Evolutionary conservation across 2,329 filamentous ascomycete genomes (phyloP).

Genomic region (Fusarium sp.): DNA sequence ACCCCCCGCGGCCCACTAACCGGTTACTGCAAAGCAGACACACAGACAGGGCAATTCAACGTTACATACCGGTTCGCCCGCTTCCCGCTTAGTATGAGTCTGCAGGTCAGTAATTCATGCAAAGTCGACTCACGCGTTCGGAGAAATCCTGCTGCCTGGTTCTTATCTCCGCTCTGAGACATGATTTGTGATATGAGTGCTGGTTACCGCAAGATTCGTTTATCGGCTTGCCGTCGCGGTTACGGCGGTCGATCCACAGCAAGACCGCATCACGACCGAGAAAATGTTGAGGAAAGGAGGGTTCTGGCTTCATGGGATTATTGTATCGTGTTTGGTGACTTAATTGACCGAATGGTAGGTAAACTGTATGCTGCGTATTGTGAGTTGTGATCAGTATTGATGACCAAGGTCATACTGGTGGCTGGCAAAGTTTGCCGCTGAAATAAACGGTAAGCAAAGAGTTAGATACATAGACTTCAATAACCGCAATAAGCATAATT

Average conservation of each 20-base stretch:
- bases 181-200: neutral
- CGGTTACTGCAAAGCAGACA: neutral
- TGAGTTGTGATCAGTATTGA: too few species aligned
- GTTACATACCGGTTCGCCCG: slow-evolving; percentile 2
- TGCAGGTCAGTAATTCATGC: slow-evolving; percentile 4
- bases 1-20: neutral
- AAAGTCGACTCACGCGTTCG: neutral
- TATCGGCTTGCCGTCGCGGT: neutral
- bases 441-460: too few species aligned
- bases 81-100: neutral
- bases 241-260: neutral
- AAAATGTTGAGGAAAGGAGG: neutral
- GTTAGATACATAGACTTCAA: neutral
- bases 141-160: neutral
- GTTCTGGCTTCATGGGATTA: neutral
- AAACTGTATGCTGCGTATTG: rapidly evolving
- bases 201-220: slow-evolving; percentile 1
- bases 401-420: too few species aligned
- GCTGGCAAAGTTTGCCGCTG: too few species aligned
- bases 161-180: neutral
- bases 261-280: neutral
- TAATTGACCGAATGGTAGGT: neutral
- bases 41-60: neutral
- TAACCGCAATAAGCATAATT: neutral
- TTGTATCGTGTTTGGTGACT: rapidly evolving